Evolutionary conservation across 257 asterid species (phyloP), one percentile per base, ranked within the genome.

Genomic region (Jaltomata sinuosa): DNA sequence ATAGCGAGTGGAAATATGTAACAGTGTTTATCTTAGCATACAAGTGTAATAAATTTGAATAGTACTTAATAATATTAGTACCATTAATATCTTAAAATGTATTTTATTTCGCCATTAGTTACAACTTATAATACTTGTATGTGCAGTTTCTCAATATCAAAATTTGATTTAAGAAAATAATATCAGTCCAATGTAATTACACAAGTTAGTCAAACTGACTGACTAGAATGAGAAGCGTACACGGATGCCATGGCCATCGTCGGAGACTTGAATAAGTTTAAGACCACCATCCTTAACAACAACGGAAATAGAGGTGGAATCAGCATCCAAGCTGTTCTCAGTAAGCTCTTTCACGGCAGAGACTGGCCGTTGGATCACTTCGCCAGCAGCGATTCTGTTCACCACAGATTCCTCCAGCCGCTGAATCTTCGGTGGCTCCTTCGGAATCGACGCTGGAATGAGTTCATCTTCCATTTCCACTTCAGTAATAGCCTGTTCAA

Each of bases 311-410:
- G 98, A 89, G 65, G 97, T 90, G 78, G 98, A 91, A 62, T 52
- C 90, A 16, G 99, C 98, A 87, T 93, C 99, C 68, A 96, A 90
- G 87, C 99, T 94, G 91, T 96, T 96, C 91, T 96, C 99, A 42
- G 93, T 80, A 55, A 96, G 99, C 94, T 96, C 99, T 86, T 94
- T 96, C 9, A 94, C 97, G 87, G 97, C 98, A 87, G 99, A 96
- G 25, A 94, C 93, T 15, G 99, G 99, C 85, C 98, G 95, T 83
- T 94, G 98, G 89, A 96, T 91, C 83, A 96, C 98, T 90, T 96
- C 98, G 14, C 99, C 99, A 65, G 99, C 99, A 67, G 98, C 98
- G 80, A 96, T 96, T 91, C 95, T 88, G 91, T 96, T 93, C 79
- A 96, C 98, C 84, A 94, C 98, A 49, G 94, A 90, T 88, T 94